These are phyloP conservation scores for Coemansia sp. DNA, from an alignment of 192 early-diverging fungal genomes.

Conservation along the genomic window DNA sequence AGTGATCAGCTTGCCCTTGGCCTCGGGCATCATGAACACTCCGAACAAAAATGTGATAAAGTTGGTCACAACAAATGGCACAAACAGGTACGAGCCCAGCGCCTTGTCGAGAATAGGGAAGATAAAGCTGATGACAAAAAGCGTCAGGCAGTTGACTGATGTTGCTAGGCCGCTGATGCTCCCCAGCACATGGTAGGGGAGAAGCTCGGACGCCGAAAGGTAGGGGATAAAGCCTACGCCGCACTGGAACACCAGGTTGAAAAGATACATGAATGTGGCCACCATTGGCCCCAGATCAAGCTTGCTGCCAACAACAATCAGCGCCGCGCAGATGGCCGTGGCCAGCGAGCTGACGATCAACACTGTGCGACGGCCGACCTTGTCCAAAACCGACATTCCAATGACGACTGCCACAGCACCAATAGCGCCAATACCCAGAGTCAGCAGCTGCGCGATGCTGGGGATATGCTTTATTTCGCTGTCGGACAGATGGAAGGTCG, in stretches of 20 bases:
- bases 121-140: constrained; percentile 64
- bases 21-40: constrained; percentile 67
- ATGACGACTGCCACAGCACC: constrained; percentile 74
- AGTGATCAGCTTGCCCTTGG: constrained; percentile 57
- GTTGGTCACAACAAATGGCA: constrained; percentile 59
- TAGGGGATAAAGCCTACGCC: constrained; percentile 87
- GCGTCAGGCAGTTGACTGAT: constrained; percentile 64
- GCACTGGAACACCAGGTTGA: constrained; percentile 82
- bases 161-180: constrained; percentile 65
- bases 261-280: constrained; percentile 64
- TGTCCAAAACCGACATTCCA: constrained; percentile 74
- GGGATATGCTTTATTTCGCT: constrained; percentile 53
- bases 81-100: constrained; percentile 63
- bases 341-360: constrained; percentile 66
- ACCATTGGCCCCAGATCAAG: constrained; percentile 57
- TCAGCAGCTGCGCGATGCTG: constrained; percentile 66
- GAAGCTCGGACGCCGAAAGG: constrained; percentile 69
- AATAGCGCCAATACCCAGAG: constrained; percentile 74
- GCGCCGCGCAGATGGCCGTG: constrained; percentile 59
- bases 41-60: constrained; percentile 43
- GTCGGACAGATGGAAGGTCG: constrained; percentile 51
- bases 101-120: constrained; percentile 60
- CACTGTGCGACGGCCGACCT: constrained; percentile 63
- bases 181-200: constrained; percentile 67
- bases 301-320: constrained; percentile 62